phyloP scores from a whole-genome alignment of 352 stramenopile genomes.

The Pythium rishiriense region DNA sequence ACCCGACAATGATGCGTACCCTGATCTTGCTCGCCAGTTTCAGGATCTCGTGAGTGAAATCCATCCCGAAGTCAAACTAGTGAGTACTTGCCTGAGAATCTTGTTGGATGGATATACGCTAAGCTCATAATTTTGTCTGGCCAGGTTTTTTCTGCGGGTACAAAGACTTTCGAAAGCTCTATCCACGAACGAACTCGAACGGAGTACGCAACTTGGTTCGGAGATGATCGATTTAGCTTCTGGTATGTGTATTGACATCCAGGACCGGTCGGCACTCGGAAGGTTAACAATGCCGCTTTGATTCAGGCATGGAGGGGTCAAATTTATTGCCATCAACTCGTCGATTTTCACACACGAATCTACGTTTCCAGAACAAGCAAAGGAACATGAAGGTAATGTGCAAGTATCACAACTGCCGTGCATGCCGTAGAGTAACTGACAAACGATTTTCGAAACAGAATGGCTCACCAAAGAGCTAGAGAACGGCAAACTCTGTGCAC shows the following conservation, averaged over 20 bases:
- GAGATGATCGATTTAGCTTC: slow-evolving; percentile 72
- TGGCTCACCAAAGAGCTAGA: slow-evolving; percentile 80
- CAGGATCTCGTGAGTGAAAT: slow-evolving; percentile 70
- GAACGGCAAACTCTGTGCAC: slow-evolving; percentile 77
- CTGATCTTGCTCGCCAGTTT: slow-evolving; percentile 49
- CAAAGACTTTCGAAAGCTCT: neutral
- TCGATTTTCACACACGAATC: slow-evolving; percentile 35
- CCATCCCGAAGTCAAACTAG: slow-evolving; percentile 51
- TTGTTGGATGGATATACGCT: neutral
- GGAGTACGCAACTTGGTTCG: slow-evolving; percentile 56
- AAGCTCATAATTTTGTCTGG: neutral
- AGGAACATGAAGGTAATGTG: slow-evolving; percentile 53
- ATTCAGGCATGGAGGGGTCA: slow-evolving; percentile 70
- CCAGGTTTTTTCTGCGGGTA: slow-evolving; percentile 30
- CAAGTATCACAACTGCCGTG: neutral
- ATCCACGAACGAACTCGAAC: neutral
- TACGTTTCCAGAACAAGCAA: slow-evolving; percentile 33
- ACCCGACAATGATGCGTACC: slow-evolving; percentile 40
- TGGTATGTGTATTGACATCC: slow-evolving; percentile 38
- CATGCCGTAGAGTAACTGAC: neutral
- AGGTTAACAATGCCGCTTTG: too few species aligned
- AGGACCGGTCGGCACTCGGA: too few species aligned
- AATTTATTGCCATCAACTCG: slow-evolving; percentile 78
- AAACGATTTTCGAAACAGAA: slow-evolving; percentile 30
- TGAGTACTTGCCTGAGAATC: slow-evolving; percentile 24